Percentiles rank a stretch among this genome's conserved stretches.
Evolutionary conservation across 2,329 filamentous ascomycete genomes (phyloP).

Genomic region (Cercospora sojina): DNA sequence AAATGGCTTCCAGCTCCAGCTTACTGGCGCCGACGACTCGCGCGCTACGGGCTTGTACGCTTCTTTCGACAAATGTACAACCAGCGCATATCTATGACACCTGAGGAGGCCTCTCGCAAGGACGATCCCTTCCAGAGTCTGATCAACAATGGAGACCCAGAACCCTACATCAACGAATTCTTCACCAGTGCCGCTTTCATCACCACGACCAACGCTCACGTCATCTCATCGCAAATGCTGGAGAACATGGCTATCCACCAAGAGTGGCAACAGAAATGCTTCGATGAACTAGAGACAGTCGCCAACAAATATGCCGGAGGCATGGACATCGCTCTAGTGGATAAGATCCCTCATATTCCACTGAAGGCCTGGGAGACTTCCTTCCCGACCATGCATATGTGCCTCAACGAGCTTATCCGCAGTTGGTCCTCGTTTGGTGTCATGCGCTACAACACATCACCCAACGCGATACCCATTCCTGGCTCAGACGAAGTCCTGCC

Average conservation of each 20-base stretch:
- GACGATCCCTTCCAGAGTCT: slow-evolving; percentile 55
- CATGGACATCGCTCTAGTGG: slow-evolving; percentile 33
- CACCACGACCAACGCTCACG: slow-evolving; percentile 54
- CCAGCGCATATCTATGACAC: slow-evolving; percentile 39
- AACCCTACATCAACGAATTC: slow-evolving; percentile 43
- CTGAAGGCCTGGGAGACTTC: slow-evolving; percentile 57
- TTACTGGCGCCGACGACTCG: slow-evolving; percentile 45
- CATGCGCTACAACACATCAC: slow-evolving; percentile 50
- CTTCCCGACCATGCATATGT: slow-evolving; percentile 54
- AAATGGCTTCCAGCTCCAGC: slow-evolving; percentile 51
- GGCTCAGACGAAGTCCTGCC: slow-evolving; percentile 31
- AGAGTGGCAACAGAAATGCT: slow-evolving; percentile 47
- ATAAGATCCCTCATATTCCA: slow-evolving; percentile 45
- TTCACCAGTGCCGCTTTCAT: slow-evolving; percentile 56
- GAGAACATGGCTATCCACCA: slow-evolving; percentile 36
- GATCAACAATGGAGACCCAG: slow-evolving; percentile 51
- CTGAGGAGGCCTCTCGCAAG: slow-evolving; percentile 38
- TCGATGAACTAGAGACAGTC: slow-evolving; percentile 49
- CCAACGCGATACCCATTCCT: slow-evolving; percentile 46
- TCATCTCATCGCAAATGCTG: slow-evolving; percentile 50
- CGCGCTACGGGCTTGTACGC: slow-evolving; percentile 49
- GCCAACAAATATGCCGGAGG: slow-evolving; percentile 45
- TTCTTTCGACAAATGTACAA: slow-evolving; percentile 51
- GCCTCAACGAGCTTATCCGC: slow-evolving; percentile 55
- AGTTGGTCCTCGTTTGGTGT: slow-evolving; percentile 48